Evolutionary conservation across 23 red algal species (phyloP).

Genomic region (Gracilariopsis chorda): DNA sequence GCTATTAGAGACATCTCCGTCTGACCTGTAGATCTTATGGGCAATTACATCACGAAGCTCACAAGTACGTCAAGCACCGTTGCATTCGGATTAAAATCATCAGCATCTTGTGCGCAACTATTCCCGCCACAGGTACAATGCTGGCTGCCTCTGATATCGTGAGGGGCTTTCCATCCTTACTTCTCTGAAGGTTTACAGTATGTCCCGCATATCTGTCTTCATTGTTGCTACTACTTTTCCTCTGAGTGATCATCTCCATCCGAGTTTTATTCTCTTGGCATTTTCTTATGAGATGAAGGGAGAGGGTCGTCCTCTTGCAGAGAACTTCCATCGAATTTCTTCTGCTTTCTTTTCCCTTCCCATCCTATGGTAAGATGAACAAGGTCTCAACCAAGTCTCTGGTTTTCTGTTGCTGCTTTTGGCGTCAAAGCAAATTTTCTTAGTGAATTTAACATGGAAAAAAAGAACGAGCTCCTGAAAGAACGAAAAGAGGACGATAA

Average conservation of each 20-base stretch:
- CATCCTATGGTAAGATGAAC: conserved; percentile 78
- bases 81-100: conserved; percentile 50
- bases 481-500: conserved; percentile 73
- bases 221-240: background rate
- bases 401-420: conserved; percentile 67
- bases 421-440: conserved; percentile 51
- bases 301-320: background rate
- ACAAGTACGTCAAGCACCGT: conserved; percentile 64
- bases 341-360: conserved; percentile 45
- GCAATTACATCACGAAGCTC: conserved; percentile 60
- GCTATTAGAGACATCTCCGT: conserved; percentile 43
- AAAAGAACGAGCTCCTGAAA: conserved; percentile 77
- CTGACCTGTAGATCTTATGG: conserved; percentile 42
- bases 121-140: background rate
- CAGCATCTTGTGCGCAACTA: conserved; percentile 8
- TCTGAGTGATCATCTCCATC: background rate
- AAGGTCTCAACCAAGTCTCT: conserved; percentile 77
- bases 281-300: background rate
- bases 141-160: background rate
- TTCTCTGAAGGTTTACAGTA: conserved; percentile 40
- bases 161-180: conserved; percentile 7
- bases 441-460: conserved; percentile 75
- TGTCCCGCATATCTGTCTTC: background rate
- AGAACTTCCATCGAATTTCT: background rate
- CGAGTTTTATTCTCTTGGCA: background rate